Base-by-base conservation (phyloP, 805 yeast genomes). In the Saccharomycopsis fibuligera region DNA sequence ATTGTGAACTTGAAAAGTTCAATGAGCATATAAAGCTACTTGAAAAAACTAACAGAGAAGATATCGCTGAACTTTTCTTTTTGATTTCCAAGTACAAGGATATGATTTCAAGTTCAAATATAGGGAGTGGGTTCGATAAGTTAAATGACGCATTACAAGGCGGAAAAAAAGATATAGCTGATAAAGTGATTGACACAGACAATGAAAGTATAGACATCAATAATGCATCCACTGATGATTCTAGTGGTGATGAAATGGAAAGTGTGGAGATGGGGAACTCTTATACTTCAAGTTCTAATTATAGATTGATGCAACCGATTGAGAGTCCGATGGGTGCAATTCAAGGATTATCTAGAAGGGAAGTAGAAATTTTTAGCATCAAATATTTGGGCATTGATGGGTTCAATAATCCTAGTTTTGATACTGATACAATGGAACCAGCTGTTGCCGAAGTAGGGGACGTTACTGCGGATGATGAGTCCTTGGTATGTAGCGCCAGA, bases 11-110 rank as follows among this genome's bases (percentile, higher is more conserved):
- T 41, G 42, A 44, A 22, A 19, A 35, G 19, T 19, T 48, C n/a
- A 50, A 44, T 35, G 57, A 53, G 39, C 57, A 48, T 47, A 49
- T 46, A 24, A 29, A 45, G 29, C 46, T 53, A 51, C 36, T 64
- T 4, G 50, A 51, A 25, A 31, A 35, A 14, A 33, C 39, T 12
- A 39, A 51, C 41, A 45, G 47, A 36, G 53, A 49, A 29, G 55
- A 51, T 42, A 30, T 51, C n/a, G 37, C 35, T 3, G 53, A 48
- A 30, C 36, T 49, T 21, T 51, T 48, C 44, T 44, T 41, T 23
- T 35, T 51, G 14, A 37, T 51, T n/a, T 30, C 31, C 10, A 45
- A 45, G 29, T 51, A 41, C 31, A 40, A 44, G 17, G 45, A 41
- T 8, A 24, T 45, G 27, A 60, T 65, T 52, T 17, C 35, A 16